Conservation (phyloP, 192 early-diverging fungal genomes). For the Entomortierella chlamydospora region DNA sequence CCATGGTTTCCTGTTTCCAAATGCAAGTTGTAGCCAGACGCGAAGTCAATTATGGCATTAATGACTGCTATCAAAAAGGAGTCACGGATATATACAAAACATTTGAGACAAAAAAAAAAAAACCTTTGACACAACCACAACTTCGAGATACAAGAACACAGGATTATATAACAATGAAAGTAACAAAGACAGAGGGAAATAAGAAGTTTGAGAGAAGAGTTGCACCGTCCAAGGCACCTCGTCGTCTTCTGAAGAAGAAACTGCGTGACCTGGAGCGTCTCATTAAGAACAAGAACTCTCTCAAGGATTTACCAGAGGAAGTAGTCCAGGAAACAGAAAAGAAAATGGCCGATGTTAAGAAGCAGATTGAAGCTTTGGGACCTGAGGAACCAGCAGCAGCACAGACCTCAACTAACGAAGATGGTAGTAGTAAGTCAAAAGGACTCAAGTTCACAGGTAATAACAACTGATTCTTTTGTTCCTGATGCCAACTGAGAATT, state of each 20-base stretch:
- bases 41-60: neutral
- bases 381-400: constrained; percentile 7
- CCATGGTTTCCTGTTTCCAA: constrained; percentile 6
- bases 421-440: neutral
- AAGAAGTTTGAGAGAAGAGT: constrained; percentile 32
- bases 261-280: constrained; percentile 43
- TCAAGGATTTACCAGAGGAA: constrained; percentile 39
- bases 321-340: constrained; percentile 32
- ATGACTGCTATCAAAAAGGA: too few relatives aligned
- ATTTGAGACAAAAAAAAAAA: too few relatives aligned
- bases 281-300: constrained; percentile 33
- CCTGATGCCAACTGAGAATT: neutral
- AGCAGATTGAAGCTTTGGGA: constrained; percentile 22
- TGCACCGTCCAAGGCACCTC: constrained; percentile 39
- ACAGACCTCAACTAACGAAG: neutral
- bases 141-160: too few relatives aligned
- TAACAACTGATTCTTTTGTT: too few relatives aligned
- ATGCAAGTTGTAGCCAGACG: neutral
- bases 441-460: constrained; percentile 43
- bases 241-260: constrained; percentile 40
- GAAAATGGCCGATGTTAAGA: constrained; percentile 31
- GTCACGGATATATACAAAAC: too few relatives aligned
- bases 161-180: constrained; percentile 12
- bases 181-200: neutral
- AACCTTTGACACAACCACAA: neutral